Evolutionary conservation across 495 filamentous ascomycete species (phyloP).

Genomic region (Penicillium arizonense): DNA sequence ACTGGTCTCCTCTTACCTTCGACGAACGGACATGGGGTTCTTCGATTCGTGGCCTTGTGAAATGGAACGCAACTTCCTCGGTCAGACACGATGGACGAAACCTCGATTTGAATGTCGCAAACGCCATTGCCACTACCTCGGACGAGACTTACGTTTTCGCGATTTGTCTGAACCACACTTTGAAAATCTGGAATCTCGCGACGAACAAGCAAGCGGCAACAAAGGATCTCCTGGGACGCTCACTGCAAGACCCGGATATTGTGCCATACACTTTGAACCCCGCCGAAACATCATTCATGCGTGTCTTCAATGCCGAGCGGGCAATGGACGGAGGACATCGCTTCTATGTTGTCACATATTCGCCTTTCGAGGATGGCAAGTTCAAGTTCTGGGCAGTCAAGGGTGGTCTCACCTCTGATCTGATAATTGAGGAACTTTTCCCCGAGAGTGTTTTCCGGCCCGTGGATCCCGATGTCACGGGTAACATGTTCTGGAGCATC

Average conservation of each 20-base stretch:
- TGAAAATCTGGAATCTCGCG: constrained; percentile 81
- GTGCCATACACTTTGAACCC: constrained; percentile 75
- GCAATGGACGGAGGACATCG: constrained; percentile 55
- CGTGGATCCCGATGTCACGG: constrained; percentile 61
- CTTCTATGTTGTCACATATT: constrained; percentile 80
- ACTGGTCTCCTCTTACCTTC: constrained; percentile 77
- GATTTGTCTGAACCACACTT: constrained; percentile 78
- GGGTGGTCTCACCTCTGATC: constrained; percentile 57
- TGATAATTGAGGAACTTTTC: constrained; percentile 70
- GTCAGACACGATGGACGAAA: constrained; percentile 63
- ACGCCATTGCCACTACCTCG: constrained; percentile 62
- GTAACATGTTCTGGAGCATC: constrained; percentile 81
- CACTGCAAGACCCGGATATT: constrained; percentile 53
- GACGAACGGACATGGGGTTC: constrained; percentile 76
- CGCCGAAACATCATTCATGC: constrained; percentile 65
- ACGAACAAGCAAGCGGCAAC: constrained; percentile 70
- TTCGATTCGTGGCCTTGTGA: constrained; percentile 67
- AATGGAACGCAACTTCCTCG: constrained; percentile 64
- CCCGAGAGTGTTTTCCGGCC: constrained; percentile 62
- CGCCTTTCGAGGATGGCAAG: constrained; percentile 77
- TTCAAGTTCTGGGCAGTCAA: constrained; percentile 94
- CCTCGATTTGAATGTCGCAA: constrained; percentile 63
- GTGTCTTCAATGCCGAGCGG: constrained; percentile 60
- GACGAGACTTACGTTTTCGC: constrained; percentile 74
- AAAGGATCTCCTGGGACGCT: constrained; percentile 65